phyloP scores from a whole-genome alignment of 495 filamentous ascomycete species.

The Rhypophila decipiens region DNA sequence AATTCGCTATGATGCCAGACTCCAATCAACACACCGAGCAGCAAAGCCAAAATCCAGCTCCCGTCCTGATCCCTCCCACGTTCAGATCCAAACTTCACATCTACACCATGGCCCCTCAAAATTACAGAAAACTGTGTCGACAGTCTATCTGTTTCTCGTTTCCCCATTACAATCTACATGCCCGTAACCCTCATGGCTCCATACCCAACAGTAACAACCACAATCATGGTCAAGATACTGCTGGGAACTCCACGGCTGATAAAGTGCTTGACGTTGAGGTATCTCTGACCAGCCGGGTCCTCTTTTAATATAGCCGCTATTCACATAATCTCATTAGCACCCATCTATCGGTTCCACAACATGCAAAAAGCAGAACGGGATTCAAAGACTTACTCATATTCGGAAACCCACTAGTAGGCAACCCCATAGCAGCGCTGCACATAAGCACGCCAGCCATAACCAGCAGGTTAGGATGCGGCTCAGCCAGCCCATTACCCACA shows the following conservation, averaged over 20 bases:
- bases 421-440: conserved; percentile 71
- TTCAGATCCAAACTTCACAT: no score
- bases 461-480: conserved; percentile 88
- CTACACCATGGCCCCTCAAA: no score
- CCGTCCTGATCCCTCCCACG: no score
- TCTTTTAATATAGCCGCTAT: conserved; percentile 99
- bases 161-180: conserved; percentile 39
- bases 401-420: conserved; percentile 94
- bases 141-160: neutral
- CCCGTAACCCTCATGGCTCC: conserved; percentile 76
- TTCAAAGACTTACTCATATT: conserved; percentile 84
- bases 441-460: conserved; percentile 74
- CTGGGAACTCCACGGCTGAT: conserved; percentile 82
- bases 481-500: conserved; percentile 74
- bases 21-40: no score
- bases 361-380: conserved; percentile 1
- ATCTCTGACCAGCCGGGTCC: conserved; percentile 83
- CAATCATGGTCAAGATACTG: conserved; percentile 69
- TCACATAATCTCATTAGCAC: conserved; percentile 2
- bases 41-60: no score
- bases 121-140: no score
- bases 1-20: no score
- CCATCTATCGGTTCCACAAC: neutral
- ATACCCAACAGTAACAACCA: conserved; percentile 85
- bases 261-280: conserved; percentile 90